Base-by-base conservation (phyloP, 2,329 filamentous ascomycete species). In the Lecanoromycetidae sp. region DNA sequence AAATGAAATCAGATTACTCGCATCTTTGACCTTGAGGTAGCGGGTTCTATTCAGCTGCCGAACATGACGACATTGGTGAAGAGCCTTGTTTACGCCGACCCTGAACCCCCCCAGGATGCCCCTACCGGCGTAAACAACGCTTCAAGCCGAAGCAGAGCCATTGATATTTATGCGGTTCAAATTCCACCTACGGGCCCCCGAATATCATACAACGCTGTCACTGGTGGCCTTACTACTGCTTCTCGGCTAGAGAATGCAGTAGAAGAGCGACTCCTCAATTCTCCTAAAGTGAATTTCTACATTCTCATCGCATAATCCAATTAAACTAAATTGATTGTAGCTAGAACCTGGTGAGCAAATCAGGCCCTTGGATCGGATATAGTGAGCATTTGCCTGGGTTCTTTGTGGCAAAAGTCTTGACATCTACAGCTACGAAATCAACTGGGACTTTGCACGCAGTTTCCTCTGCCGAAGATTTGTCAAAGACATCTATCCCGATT, bases 381-480 rank as follows among this genome's bases (percentile, higher is more conserved):
- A 45, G 43, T 45, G 10, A 6, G 32, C 20, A 26, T 5, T 26
- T n/a, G 13, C 13, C 13, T 9, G 12, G 8, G 17, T 20, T 5
- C 15, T 1, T 9, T 13, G 20, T 33, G 3, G n/a, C 13, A 10
- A 17, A 13, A 19, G 34, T n/a, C 8, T 38, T n/a, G n/a, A 26
- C 10, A 19, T 29, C 30, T 10, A 26, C 17, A 45, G 43, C 22
- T 45, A 45, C 7, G 43, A 45, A 12, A 45, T 26, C n/a, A 45
- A 45, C 17, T 45, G 30, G 43, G 13, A 9, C 15, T 37, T 8
- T 36, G 43, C 33, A 15, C 43, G 43, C 10, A 36, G 33, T 7
- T 13, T 45, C 10, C 43, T 45, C 19, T 45, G 43, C 32, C 32
- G 43, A 17, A 35, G n/a, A 38, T 45, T 17, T 37, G 22, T 45